A percentile compares a stretch with the other conserved stretches of the same genome.
Evolutionary conservation across 202 grass and related monocot species (phyloP).

Genomic region (Schoenoplectus triqueter): DNA sequence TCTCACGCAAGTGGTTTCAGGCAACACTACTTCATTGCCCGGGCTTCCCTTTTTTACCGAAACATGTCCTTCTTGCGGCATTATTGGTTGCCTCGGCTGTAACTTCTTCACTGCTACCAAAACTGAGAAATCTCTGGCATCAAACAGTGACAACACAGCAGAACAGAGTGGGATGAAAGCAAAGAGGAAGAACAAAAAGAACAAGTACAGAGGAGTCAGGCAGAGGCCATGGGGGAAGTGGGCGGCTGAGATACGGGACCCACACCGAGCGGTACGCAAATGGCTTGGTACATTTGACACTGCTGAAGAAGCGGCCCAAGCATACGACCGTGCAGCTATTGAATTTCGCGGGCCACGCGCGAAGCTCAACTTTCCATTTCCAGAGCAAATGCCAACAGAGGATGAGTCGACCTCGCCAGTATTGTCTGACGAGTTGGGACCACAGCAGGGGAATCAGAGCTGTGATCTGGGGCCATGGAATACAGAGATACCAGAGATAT

Average conservation of each 20-base stretch:
- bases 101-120: neutral
- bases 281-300: slow-evolving; percentile 95
- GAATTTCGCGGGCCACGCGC: slow-evolving; percentile 66
- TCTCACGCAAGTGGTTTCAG: slow-evolving; percentile 65
- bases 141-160: slow-evolving; percentile 36
- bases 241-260: slow-evolving; percentile 59
- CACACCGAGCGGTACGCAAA: slow-evolving; percentile 62
- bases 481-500: slow-evolving; percentile 50
- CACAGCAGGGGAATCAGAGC: neutral
- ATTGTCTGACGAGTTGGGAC: slow-evolving; percentile 21
- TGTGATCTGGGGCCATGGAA: neutral
- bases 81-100: slow-evolving; percentile 55
- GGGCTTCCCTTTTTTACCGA: neutral
- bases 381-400: neutral
- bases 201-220: slow-evolving; percentile 71
- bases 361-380: slow-evolving; percentile 84
- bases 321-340: slow-evolving; percentile 76
- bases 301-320: slow-evolving; percentile 70
- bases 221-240: slow-evolving; percentile 57
- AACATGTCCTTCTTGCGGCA: slow-evolving; percentile 46
- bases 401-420: slow-evolving; percentile 41
- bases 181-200: slow-evolving; percentile 35
- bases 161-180: slow-evolving; percentile 3
- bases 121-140: neutral
- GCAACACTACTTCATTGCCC: slow-evolving; percentile 37